Evolutionary conservation across 2,329 filamentous ascomycete genomes (phyloP).

Genomic region (Myotisia sp.): DNA sequence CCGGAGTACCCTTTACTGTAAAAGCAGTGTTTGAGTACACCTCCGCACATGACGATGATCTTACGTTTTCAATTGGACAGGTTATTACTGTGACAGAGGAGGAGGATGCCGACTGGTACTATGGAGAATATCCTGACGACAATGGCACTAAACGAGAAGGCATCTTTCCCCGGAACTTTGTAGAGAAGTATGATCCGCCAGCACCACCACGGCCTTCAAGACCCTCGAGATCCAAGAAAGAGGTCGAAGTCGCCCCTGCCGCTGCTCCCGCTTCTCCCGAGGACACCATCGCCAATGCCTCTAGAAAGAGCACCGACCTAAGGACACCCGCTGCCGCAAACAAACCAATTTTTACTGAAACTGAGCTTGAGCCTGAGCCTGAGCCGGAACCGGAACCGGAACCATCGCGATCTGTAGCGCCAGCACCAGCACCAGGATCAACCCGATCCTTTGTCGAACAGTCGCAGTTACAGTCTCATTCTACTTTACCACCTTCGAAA

Average conservation of each 20-base stretch:
- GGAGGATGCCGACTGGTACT: slow-evolving; percentile 90
- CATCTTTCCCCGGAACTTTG: slow-evolving; percentile 92
- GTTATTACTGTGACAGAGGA: slow-evolving; percentile 86
- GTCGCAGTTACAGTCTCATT: slow-evolving; percentile 13
- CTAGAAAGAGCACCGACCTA: slow-evolving; percentile 2
- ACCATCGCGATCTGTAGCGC: slow-evolving; percentile 14
- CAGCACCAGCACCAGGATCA: neutral
- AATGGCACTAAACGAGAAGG: slow-evolving; percentile 62
- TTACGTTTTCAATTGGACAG: slow-evolving; percentile 71
- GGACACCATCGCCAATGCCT: slow-evolving; percentile 8
- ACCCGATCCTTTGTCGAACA: no score
- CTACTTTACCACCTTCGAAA: slow-evolving; percentile 18
- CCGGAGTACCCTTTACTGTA: slow-evolving; percentile 68
- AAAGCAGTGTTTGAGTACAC: slow-evolving; percentile 90
- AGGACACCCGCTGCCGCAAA: neutral
- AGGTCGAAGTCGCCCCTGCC: slow-evolving; percentile 31
- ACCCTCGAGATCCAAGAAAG: slow-evolving; percentile 53
- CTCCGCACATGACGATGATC: slow-evolving; percentile 87
- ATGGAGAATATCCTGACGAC: slow-evolving; percentile 70
- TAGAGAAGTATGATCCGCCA: slow-evolving; percentile 86
- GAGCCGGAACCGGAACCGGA: slow-evolving; percentile 13
- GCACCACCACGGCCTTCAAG: slow-evolving; percentile 75
- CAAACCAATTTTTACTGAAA: no score
- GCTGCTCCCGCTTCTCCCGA: slow-evolving; percentile 19
- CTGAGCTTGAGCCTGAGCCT: slow-evolving; percentile 9